phyloP scores from a whole-genome alignment of 1,139 yeast species.

The Kodamaea arcana region DNA sequence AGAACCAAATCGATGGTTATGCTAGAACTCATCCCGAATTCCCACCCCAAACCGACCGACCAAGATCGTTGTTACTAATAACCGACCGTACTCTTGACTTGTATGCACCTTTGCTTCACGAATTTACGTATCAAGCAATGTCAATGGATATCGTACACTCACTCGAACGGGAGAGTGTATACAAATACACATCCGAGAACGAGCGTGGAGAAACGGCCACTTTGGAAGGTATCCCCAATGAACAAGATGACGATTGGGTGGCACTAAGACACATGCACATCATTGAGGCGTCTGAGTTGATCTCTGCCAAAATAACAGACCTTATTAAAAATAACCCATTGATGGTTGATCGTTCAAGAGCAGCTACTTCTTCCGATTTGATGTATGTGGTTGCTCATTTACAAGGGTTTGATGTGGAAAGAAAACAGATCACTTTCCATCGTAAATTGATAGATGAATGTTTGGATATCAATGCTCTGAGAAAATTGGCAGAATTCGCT shows the following conservation, averaged over 20 bases:
- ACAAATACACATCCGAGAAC: constrained; percentile 57
- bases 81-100: constrained; percentile 83
- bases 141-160: constrained; percentile 66
- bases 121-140: constrained; percentile 92
- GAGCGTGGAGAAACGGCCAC: constrained; percentile 52
- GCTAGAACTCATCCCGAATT: constrained; percentile 65
- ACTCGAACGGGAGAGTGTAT: constrained; percentile 51
- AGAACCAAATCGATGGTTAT: constrained; percentile 67
- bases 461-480: constrained; percentile 46
- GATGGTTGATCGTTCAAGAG: constrained; percentile 60
- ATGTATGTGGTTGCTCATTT: constrained; percentile 65
- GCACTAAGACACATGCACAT: constrained; percentile 73
- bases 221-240: constrained; percentile 45
- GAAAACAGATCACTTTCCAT: constrained; percentile 58
- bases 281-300: constrained; percentile 65
- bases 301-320: constrained; percentile 60
- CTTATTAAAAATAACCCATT: constrained; percentile 70
- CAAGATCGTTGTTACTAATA: constrained; percentile 70
- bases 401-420: constrained; percentile 64
- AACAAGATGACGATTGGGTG: constrained; percentile 73
- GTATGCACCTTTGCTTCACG: constrained; percentile 82
- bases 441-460: constrained; percentile 58
- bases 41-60: constrained; percentile 55
- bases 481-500: constrained; percentile 55
- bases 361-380: constrained; percentile 57